These are phyloP conservation scores for Apophysomyces ossiformis DNA, from an alignment of 371 early-diverging fungal genomes.

Conservation along the genomic window DNA sequence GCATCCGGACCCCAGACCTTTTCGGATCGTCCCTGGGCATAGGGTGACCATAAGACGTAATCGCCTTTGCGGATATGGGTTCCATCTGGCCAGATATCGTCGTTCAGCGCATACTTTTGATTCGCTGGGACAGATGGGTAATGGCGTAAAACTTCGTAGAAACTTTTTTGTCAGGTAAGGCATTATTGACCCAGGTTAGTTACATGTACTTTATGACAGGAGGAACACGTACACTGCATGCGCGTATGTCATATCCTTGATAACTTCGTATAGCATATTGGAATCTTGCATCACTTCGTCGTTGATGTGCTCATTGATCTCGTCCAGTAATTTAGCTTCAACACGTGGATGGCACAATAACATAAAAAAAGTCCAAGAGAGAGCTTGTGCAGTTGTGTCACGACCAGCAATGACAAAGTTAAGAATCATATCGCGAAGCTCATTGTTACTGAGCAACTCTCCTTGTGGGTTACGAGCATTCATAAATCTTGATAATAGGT, in stretches of 20 bases:
- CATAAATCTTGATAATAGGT: constrained; percentile 68
- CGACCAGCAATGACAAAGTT: constrained; percentile 69
- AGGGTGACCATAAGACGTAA: constrained; percentile 53
- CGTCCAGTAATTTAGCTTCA: constrained; percentile 60
- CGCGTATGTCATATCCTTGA: constrained; percentile 59
- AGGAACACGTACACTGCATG: constrained; percentile 51
- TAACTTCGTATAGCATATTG: constrained; percentile 42
- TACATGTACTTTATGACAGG: constrained; percentile 24
- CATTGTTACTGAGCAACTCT: constrained; percentile 42
- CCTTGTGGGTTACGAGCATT: constrained; percentile 52
- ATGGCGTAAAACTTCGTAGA: constrained; percentile 70
- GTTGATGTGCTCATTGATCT: constrained; percentile 49
- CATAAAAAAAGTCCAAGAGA: constrained; percentile 73
- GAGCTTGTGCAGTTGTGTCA: constrained; percentile 75
- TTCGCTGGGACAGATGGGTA: constrained; percentile 76
- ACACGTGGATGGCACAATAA: constrained; percentile 60
- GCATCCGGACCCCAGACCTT: constrained; percentile 67
- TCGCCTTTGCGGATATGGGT: constrained; percentile 62
- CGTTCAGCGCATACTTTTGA: constrained; percentile 64
- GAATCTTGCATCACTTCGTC: constrained; percentile 34
- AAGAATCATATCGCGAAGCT: constrained; percentile 62
- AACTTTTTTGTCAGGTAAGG: constrained; percentile 20
- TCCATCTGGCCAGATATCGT: constrained; percentile 76
- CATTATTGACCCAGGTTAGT: constrained; percentile 45
- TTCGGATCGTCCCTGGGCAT: constrained; percentile 57